Base-by-base conservation (phyloP, 371 early-diverging fungal genomes). In the Apophysomyces trapeziformis region DNA sequence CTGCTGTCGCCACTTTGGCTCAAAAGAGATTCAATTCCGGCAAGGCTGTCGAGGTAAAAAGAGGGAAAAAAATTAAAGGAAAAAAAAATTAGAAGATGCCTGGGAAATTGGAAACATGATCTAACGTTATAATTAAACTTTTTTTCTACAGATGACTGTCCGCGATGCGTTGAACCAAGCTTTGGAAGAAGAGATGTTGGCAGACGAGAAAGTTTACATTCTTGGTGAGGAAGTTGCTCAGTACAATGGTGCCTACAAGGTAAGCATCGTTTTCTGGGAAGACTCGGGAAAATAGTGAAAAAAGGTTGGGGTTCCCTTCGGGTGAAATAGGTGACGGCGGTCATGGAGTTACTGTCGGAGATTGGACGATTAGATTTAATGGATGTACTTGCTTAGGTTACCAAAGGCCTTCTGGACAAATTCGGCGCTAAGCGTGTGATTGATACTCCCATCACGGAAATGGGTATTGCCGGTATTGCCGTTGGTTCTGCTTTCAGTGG, bases 181-280 rank as follows among this genome's bases (percentile, higher is more conserved):
- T 57, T 85, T 99, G 75, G 98, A 98, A 70, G 99, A 98, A 86
- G 99, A 99, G 84, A 95, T 99, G 96, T 73, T 79, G 57, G 85
- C 87, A 46, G 99, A 99, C 76, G 90, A 94, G 62, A 90, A 82
- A 45, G 96, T 99, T 45, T 99, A 93, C 81, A 80, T 99, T 63
- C 79, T 99, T 64, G 99, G 99, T 67, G 99, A 99, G 82, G 99
- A 99, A 78, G 97, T 97, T 63, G 97, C 92, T 66, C 93, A 92
- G 75, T 98, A 97, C 88, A 99, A 99, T 77, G 99, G 99, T 73
- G 99, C 99, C 60, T 98, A 99, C 90, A 98, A 98, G 92, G 97
- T 95, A 84, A 70, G 67, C 12, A 60, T 46, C 21, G 21, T 16
- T 59, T 18, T 56, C 60, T 73, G 74, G 79, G 77, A 77, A 45